A percentile compares a stretch with the other conserved stretches of the same genome.
Conservation (phyloP, 2,329 filamentous ascomycete species). For the Huntiella savannae region DNA sequence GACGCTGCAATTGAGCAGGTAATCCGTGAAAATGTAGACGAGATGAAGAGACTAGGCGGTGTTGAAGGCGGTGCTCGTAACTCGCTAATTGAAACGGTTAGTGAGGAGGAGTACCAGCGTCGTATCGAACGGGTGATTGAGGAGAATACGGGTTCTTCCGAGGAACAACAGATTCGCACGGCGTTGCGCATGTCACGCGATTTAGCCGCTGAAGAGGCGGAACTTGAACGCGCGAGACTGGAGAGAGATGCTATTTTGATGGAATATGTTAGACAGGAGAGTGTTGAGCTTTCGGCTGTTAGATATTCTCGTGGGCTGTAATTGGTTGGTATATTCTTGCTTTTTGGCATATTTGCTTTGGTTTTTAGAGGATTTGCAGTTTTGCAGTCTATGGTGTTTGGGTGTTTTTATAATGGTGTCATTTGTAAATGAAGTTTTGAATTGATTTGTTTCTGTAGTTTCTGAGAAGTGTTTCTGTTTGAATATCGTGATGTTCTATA, state of each 20-base stretch:
- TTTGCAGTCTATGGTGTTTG: too few species aligned
- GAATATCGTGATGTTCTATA: too few species aligned
- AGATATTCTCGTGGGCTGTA: too few species aligned
- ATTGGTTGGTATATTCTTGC: too few species aligned
- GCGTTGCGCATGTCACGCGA: background rate
- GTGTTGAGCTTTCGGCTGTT: background rate
- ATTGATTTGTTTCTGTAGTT: too few species aligned
- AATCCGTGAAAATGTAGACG: conserved; percentile 1
- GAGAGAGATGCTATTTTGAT: conserved; percentile 5
- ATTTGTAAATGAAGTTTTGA: too few species aligned
- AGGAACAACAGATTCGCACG: background rate
- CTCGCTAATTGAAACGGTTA: background rate
- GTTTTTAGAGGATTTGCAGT: too few species aligned
- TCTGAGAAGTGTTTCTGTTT: too few species aligned
- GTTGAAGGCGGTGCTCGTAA: background rate
- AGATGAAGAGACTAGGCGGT: background rate
- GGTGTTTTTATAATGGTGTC: too few species aligned
- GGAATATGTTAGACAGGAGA: conserved; percentile 6
- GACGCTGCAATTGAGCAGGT: conserved; percentile 7
- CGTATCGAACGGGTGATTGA: conserved; percentile 1
- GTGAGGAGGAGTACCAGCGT: conserved; percentile 2
- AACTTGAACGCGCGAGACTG: background rate
- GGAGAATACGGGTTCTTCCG: background rate
- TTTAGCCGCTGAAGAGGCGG: background rate
- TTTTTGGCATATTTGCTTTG: too few species aligned